These are phyloP conservation scores for Colletotrichum coccodes DNA, from an alignment of 2,329 filamentous ascomycete species.

Conservation along the genomic window DNA sequence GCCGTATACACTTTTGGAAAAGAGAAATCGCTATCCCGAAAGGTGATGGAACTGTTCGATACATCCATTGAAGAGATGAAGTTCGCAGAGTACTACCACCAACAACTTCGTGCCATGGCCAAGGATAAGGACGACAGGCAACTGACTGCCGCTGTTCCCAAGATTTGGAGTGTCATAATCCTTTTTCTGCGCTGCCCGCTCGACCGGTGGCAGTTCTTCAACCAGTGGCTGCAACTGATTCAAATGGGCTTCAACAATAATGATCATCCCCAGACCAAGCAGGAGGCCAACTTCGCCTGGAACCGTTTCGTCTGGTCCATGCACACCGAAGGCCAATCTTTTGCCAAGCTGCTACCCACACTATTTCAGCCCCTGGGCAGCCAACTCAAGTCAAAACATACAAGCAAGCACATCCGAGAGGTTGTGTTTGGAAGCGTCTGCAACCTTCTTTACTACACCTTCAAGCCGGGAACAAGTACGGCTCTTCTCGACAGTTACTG, in stretches of 20 bases:
- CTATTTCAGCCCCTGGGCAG: slow-evolving; percentile 75
- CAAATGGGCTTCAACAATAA: slow-evolving; percentile 86
- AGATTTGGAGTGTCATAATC: slow-evolving; percentile 88
- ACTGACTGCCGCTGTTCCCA: slow-evolving; percentile 71
- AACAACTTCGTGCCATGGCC: slow-evolving; percentile 75
- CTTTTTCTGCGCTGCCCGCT: slow-evolving; percentile 77
- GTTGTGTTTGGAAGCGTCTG: slow-evolving; percentile 76
- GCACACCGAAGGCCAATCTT: slow-evolving; percentile 68
- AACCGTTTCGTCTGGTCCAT: slow-evolving; percentile 83
- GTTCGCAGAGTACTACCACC: slow-evolving; percentile 76
- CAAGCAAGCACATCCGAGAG: slow-evolving; percentile 66
- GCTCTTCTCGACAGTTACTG: slow-evolving; percentile 81
- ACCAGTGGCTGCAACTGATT: slow-evolving; percentile 80
- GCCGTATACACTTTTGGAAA: slow-evolving; percentile 76
- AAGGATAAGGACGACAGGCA: slow-evolving; percentile 69
- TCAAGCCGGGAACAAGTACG: slow-evolving; percentile 75
- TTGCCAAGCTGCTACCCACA: slow-evolving; percentile 62
- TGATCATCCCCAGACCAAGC: slow-evolving; percentile 72
- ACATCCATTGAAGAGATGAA: slow-evolving; percentile 66
- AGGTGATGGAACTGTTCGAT: slow-evolving; percentile 72
- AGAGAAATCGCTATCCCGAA: slow-evolving; percentile 74
- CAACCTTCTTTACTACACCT: slow-evolving; percentile 84
- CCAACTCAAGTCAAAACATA: slow-evolving; percentile 74
- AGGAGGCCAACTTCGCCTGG: slow-evolving; percentile 87
- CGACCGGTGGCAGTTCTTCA: slow-evolving; percentile 78